Conservation (phyloP, 495 filamentous ascomycete genomes). For the Annulohypoxylon nitens region DNA sequence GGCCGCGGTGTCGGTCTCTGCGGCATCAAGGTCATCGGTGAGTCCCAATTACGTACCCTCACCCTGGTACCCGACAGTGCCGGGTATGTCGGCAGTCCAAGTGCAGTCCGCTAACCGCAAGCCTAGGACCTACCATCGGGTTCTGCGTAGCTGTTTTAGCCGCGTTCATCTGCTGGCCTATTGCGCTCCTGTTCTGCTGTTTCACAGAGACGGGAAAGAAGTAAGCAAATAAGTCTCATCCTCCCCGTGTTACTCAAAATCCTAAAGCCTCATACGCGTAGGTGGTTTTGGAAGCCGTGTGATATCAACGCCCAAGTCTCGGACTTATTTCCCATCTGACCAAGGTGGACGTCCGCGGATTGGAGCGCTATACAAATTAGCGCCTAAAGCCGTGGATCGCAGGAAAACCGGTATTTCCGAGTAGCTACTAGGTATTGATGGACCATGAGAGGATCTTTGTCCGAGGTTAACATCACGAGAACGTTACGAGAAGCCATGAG, state of each 20-base stretch:
- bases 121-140: slow-evolving; percentile 41
- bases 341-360: neutral
- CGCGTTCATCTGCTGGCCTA: slow-evolving; percentile 44
- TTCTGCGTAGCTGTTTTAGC: slow-evolving; percentile 43
- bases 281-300: slow-evolving; percentile 49
- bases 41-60: slow-evolving; percentile 3
- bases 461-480: neutral
- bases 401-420: neutral
- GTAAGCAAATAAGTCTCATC: slow-evolving; percentile 27
- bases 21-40: slow-evolving; percentile 45
- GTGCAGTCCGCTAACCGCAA: neutral
- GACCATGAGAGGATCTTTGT: neutral
- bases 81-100: neutral
- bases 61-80: neutral
- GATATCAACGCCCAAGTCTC: slow-evolving; percentile 46
- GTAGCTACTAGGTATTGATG: neutral
- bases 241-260: neutral
- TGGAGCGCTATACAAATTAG: neutral
- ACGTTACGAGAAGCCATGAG: neutral
- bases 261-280: slow-evolving; percentile 17
- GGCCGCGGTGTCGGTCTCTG: slow-evolving; percentile 45
- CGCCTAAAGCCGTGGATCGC: neutral
- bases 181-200: slow-evolving; percentile 46
- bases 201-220: slow-evolving; percentile 48
- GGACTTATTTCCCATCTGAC: slow-evolving; percentile 47